Percentiles rank a stretch among this genome's conserved stretches.
phyloP scores from a whole-genome alignment of 768 basidiomycete genomes.

The Leccinum variicolor region DNA sequence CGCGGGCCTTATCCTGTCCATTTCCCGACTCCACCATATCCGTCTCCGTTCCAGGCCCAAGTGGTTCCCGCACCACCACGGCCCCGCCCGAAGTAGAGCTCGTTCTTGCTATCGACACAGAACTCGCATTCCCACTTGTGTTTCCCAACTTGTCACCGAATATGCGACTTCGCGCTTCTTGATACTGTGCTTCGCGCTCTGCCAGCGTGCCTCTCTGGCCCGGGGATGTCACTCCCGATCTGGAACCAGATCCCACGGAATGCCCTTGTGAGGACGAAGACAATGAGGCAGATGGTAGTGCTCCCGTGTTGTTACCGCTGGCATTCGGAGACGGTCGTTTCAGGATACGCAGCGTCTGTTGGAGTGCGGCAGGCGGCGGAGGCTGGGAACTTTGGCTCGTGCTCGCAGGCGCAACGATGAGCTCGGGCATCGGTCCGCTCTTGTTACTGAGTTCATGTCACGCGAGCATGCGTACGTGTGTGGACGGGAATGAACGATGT shows the following conservation, averaged over 20 bases:
- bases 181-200: constrained; percentile 71
- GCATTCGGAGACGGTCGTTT: constrained; percentile 53
- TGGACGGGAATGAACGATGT: not conserved
- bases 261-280: constrained; percentile 16
- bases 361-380: constrained; percentile 54
- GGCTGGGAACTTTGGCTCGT: constrained; percentile 41
- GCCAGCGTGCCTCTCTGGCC: constrained; percentile 38
- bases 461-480: not conserved
- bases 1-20: not conserved
- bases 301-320: not conserved
- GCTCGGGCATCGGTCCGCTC: constrained; percentile 63
- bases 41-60: constrained; percentile 25
- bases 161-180: constrained; percentile 70
- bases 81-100: constrained; percentile 3
- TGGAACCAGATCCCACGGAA: not conserved
- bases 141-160: constrained; percentile 42
- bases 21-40: constrained; percentile 1
- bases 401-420: constrained; percentile 46
- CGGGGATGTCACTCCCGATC: constrained; percentile 13
- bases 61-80: constrained; percentile 30
- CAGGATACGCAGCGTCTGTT: constrained; percentile 65
- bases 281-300: not conserved
- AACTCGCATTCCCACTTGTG: not conserved
- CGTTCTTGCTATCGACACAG: not conserved
- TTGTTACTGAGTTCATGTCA: constrained; percentile 44